These are phyloP conservation scores for Maudiozyma saulgeensis DNA, from an alignment of 805 yeast species.

Conservation along the genomic window DNA sequence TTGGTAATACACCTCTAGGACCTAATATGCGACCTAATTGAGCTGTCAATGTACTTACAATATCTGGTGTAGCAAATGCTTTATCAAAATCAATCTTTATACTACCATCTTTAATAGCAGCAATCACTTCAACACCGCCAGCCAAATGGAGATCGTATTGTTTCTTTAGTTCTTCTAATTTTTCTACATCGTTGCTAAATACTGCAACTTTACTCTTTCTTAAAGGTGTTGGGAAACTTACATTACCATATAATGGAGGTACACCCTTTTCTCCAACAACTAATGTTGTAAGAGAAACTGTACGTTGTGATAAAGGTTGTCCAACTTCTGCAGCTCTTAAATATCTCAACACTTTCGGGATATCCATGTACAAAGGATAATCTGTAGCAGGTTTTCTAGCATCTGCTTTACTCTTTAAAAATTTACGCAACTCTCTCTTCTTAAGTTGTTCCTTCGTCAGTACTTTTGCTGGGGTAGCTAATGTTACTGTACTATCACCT, in stretches of 20 bases:
- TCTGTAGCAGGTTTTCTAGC: slow-evolving; percentile 38
- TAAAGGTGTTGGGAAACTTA: slow-evolving; percentile 64
- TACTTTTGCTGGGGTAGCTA: slow-evolving; percentile 6
- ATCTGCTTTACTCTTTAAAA: slow-evolving; percentile 29
- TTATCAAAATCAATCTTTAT: slow-evolving; percentile 54
- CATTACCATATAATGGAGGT: slow-evolving; percentile 60
- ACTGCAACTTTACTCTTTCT: slow-evolving; percentile 57
- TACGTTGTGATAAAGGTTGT: slow-evolving; percentile 58
- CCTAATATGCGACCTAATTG: slow-evolving; percentile 75
- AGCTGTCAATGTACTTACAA: slow-evolving; percentile 47
- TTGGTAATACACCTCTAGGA: slow-evolving; percentile 84
- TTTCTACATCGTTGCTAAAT: slow-evolving; percentile 50
- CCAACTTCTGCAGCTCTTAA: slow-evolving; percentile 90
- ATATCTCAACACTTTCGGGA: slow-evolving; percentile 65
- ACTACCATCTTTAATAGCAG: slow-evolving; percentile 43
- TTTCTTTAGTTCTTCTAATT: slow-evolving; percentile 42
- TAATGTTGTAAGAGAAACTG: slow-evolving; percentile 55
- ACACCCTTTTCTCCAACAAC: slow-evolving; percentile 71
- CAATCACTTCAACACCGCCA: slow-evolving; percentile 67
- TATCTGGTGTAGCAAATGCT: slow-evolving; percentile 79
- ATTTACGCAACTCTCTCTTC: slow-evolving; percentile 31
- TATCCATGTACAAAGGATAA: slow-evolving; percentile 58
- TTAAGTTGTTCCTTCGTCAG: slow-evolving; percentile 25
- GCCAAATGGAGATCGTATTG: slow-evolving; percentile 51
- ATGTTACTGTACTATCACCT: background rate